These are phyloP conservation scores for Plantago coronopus DNA, from an alignment of 305 asterid genomes.

Conservation along the genomic window DNA sequence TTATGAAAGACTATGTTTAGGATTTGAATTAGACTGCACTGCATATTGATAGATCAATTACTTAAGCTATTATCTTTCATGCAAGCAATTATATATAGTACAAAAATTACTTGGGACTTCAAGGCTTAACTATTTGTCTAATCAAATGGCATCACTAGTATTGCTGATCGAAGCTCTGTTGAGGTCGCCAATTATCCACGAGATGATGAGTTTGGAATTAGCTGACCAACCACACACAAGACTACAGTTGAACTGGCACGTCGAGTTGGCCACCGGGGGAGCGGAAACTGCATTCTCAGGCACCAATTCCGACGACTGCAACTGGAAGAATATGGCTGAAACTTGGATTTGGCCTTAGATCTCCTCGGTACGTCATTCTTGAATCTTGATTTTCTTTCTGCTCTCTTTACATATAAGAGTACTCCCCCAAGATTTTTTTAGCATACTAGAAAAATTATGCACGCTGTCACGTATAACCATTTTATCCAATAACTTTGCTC, in stretches of 20 bases:
- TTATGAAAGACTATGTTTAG: no score
- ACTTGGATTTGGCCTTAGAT: neutral
- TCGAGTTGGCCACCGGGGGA: neutral
- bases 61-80: no score
- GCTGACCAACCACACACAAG: neutral
- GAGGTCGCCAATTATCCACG: neutral
- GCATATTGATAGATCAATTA: no score
- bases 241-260: neutral
- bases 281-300: neutral
- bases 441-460: no score
- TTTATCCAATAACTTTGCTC: no score
- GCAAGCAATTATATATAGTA: no score
- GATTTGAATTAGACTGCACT: no score
- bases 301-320: neutral
- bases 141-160: constrained; percentile 26
- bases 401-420: neutral
- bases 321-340: neutral
- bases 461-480: no score
- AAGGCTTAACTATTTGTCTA: neutral
- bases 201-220: neutral
- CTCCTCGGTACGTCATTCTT: neutral
- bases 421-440: no score
- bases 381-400: neutral
- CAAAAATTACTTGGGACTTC: neutral
- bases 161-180: constrained; percentile 24